A percentile compares a stretch with the other conserved stretches of the same genome.
These are phyloP conservation scores for Fusarium sp. DNA, from an alignment of 2,329 filamentous ascomycete genomes.

Conservation along the genomic window DNA sequence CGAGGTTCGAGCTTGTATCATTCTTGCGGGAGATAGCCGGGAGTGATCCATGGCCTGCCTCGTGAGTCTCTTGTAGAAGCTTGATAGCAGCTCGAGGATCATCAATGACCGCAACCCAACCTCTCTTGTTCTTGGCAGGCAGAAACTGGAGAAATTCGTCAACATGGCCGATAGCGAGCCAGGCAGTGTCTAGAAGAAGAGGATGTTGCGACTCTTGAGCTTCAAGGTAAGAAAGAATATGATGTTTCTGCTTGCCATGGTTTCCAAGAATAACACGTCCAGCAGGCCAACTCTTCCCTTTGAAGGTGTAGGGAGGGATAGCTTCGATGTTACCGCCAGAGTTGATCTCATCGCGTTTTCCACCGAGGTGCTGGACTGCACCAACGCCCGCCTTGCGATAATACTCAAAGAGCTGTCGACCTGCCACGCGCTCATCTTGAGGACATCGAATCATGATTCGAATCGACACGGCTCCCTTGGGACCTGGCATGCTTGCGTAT, in stretches of 20 bases:
- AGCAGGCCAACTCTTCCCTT: not conserved
- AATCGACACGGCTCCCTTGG: conserved; percentile 45
- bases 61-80: conserved; percentile 3
- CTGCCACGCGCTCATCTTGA: conserved; percentile 42
- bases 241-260: not conserved
- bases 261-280: not conserved
- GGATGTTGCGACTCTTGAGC: conserved; percentile 50
- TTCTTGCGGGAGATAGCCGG: not conserved
- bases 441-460: conserved; percentile 47
- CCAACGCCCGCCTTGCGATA: conserved; percentile 42
- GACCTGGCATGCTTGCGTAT: conserved; percentile 53
- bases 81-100: conserved; percentile 27
- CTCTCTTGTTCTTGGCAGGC: conserved; percentile 32
- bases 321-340: conserved; percentile 49
- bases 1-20: not conserved
- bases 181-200: conserved; percentile 44
- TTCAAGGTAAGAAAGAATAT: conserved; percentile 42
- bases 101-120: conserved; percentile 34
- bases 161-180: conserved; percentile 41
- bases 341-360: conserved; percentile 18
- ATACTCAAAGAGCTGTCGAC: conserved; percentile 45
- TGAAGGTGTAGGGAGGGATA: not conserved
- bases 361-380: conserved; percentile 40
- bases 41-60: conserved; percentile 13
- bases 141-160: conserved; percentile 46